Percentiles rank a stretch among this genome's conserved stretches.
phyloP scores from a whole-genome alignment of 305 asterid genomes.

The Solanum hybrid region DNA sequence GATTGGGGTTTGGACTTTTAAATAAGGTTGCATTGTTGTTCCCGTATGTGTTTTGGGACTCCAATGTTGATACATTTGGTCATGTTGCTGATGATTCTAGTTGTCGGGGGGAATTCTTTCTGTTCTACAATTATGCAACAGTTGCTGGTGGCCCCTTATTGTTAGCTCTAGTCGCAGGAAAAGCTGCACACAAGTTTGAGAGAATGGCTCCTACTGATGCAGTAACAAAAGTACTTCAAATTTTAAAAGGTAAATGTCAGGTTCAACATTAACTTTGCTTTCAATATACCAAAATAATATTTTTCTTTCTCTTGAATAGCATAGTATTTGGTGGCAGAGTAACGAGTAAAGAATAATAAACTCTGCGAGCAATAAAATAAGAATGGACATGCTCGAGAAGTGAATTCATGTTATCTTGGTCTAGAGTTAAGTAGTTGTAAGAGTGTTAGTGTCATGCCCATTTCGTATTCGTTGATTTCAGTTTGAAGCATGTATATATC shows the following conservation, averaged over 20 bases:
- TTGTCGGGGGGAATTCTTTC: slow-evolving; percentile 82
- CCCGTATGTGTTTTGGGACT: slow-evolving; percentile 79
- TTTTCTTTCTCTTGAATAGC: background rate
- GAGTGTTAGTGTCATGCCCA: background rate
- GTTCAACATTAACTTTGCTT: background rate
- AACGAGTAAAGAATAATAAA: background rate
- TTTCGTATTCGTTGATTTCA: background rate
- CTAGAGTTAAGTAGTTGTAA: background rate
- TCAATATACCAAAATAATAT: background rate
- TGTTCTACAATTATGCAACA: slow-evolving; percentile 86
- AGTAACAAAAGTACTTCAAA: slow-evolving; percentile 51
- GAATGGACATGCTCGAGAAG: background rate
- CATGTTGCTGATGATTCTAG: background rate
- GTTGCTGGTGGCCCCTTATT: slow-evolving; percentile 94
- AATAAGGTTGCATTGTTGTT: slow-evolving; percentile 90
- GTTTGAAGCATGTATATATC: background rate
- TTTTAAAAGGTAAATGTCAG: background rate
- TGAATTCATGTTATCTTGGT: background rate
- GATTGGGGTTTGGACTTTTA: slow-evolving; percentile 84
- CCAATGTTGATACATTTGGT: slow-evolving; percentile 69
- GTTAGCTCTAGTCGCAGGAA: slow-evolving; percentile 93
- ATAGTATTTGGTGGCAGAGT: background rate
- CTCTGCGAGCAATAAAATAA: background rate
- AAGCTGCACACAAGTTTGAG: slow-evolving; percentile 92
- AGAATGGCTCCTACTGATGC: slow-evolving; percentile 64